These are phyloP conservation scores for Parafenestella ontariensis DNA, from an alignment of 2,329 filamentous ascomycete species.

Conservation along the genomic window DNA sequence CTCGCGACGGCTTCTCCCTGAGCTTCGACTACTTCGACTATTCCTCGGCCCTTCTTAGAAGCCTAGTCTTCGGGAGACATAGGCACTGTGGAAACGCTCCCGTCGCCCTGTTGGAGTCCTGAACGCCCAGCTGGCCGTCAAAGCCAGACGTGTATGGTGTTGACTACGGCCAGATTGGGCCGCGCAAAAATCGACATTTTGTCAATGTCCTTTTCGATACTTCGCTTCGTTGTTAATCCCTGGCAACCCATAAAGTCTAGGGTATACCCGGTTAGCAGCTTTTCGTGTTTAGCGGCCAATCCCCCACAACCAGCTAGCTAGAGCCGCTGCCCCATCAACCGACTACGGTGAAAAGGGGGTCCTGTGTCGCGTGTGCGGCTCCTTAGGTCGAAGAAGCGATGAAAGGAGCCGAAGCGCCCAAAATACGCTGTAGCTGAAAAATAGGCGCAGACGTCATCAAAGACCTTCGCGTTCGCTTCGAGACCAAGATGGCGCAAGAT, in stretches of 20 bases:
- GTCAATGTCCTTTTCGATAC: constrained; percentile 12
- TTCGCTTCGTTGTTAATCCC: constrained; percentile 4
- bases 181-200: constrained; percentile 2
- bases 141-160: background rate
- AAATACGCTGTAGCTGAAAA: constrained; percentile 11
- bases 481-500: constrained; percentile 13
- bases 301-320: constrained; percentile 28
- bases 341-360: constrained; percentile 14
- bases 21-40: constrained; percentile 1
- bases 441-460: constrained; percentile 1
- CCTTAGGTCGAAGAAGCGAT: constrained; percentile 3
- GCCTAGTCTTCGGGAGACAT: constrained; percentile 14
- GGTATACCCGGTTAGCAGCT: constrained; percentile 4
- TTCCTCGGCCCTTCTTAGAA: background rate
- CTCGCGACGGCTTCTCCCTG: constrained; percentile 1
- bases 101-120: background rate
- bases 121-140: background rate
- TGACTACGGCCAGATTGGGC: constrained; percentile 3
- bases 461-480: constrained; percentile 7
- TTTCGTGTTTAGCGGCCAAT: constrained; percentile 19
- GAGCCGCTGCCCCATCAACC: constrained; percentile 21
- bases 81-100: constrained; percentile 5
- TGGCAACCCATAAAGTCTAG: constrained; percentile 6
- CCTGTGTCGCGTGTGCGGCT: background rate
- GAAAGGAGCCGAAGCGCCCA: constrained; percentile 8